Evolutionary conservation across 768 basidiomycete genomes (phyloP).

Genomic region (Kwoniella sp.): DNA sequence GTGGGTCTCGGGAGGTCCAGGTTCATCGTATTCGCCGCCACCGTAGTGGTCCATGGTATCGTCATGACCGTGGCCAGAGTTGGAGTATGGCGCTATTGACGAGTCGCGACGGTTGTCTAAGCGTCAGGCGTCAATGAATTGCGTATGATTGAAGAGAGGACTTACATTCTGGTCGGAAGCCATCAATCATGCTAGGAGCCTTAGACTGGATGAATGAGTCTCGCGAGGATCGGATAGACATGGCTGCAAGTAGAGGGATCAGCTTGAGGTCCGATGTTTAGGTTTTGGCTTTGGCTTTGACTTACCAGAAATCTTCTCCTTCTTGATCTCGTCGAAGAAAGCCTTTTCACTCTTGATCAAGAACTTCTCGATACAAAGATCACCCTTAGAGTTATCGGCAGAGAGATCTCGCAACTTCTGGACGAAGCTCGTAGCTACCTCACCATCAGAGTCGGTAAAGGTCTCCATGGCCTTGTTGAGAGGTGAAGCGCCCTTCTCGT

Average conservation of each 20-base stretch:
- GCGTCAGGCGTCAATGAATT: conserved; percentile 24
- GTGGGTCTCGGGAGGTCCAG: conserved; percentile 62
- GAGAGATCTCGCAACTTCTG: conserved; percentile 75
- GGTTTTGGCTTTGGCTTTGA: background rate
- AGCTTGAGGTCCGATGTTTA: background rate
- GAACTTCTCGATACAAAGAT: conserved; percentile 88
- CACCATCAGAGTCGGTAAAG: conserved; percentile 93
- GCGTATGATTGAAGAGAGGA: conserved; percentile 22
- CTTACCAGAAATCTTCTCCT: conserved; percentile 76
- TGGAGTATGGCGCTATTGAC: conserved; percentile 50
- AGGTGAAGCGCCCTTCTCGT: conserved; percentile 83
- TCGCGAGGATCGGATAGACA: conserved; percentile 49
- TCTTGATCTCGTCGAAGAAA: conserved; percentile 87
- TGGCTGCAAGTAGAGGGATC: conserved; percentile 26
- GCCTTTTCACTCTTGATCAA: conserved; percentile 87
- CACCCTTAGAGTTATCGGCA: conserved; percentile 84
- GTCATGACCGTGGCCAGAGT: conserved; percentile 48
- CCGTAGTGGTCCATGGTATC: conserved; percentile 35
- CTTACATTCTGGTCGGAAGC: conserved; percentile 71
- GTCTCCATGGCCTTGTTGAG: conserved; percentile 91
- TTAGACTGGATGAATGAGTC: conserved; percentile 53
- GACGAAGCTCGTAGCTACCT: conserved; percentile 85
- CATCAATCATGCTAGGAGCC: conserved; percentile 53
- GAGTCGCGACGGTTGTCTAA: conserved; percentile 36
- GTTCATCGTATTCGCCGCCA: conserved; percentile 50